Conservation (phyloP, 805 yeast genomes). For the Pichia heedii region DNA sequence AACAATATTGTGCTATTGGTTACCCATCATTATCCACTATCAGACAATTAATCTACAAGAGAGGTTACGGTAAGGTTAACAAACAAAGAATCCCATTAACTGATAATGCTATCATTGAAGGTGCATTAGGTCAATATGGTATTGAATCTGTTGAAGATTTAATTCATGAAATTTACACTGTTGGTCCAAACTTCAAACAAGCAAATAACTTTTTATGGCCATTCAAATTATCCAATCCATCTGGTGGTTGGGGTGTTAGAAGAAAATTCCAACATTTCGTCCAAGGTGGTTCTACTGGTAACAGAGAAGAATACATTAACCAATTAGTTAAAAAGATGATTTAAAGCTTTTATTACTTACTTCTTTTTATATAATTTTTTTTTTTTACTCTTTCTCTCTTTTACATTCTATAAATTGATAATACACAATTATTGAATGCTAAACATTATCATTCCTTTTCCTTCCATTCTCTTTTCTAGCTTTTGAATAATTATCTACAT, state of each 20-base stretch:
- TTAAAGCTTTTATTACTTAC: slow-evolving; percentile 33
- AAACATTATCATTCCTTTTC: not conserved
- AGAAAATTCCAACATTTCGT: slow-evolving; percentile 96
- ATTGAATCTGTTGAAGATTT: slow-evolving; percentile 85
- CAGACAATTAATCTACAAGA: slow-evolving; percentile 91
- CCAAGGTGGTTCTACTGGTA: slow-evolving; percentile 98
- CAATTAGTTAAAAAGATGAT: slow-evolving; percentile 89
- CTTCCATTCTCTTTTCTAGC: not conserved
- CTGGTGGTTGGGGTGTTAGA: slow-evolving; percentile 95
- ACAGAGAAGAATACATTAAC: slow-evolving; percentile 95
- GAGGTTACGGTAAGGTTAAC: slow-evolving; percentile 96
- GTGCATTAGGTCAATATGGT: slow-evolving; percentile 85
- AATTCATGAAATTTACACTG: slow-evolving; percentile 92
- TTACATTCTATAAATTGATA: not conserved
- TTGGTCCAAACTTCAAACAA: slow-evolving; percentile 98
- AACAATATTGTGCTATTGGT: slow-evolving; percentile 96
- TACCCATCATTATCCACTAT: slow-evolving; percentile 90
- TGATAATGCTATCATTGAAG: slow-evolving; percentile 85
- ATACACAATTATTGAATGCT: not conserved
- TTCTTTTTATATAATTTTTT: not conserved
- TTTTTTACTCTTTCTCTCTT: slow-evolving; percentile 1
- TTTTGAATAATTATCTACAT: not conserved
- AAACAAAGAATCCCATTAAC: slow-evolving; percentile 88
- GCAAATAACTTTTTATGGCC: slow-evolving; percentile 98
- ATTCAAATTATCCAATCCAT: slow-evolving; percentile 93